Conservation (phyloP, 2,329 filamentous ascomycete genomes). For the Hypoxylon sp. region DNA sequence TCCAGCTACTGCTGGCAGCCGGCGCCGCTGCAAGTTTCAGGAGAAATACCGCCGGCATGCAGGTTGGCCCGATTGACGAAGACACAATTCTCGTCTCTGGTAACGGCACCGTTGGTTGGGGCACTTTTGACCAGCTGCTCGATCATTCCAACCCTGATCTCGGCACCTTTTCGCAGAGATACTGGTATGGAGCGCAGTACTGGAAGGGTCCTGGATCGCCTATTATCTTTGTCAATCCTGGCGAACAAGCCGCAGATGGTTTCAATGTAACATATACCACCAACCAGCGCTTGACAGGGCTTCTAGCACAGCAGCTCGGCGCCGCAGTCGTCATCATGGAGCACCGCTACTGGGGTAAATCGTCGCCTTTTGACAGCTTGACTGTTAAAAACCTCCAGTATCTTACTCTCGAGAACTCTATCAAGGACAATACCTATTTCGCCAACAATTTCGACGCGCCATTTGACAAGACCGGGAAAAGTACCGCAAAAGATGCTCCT, state of each 20-base stretch:
- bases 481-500: slow-evolving; percentile 64
- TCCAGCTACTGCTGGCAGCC: slow-evolving; percentile 51
- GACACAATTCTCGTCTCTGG: slow-evolving; percentile 37
- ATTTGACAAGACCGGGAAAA: slow-evolving; percentile 63
- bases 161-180: slow-evolving; percentile 60
- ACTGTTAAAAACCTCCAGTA: slow-evolving; percentile 58
- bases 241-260: slow-evolving; percentile 55
- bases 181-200: slow-evolving; percentile 59
- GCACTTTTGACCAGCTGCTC: slow-evolving; percentile 59
- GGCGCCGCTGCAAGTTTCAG: slow-evolving; percentile 49
- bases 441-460: slow-evolving; percentile 63
- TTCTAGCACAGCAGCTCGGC: slow-evolving; percentile 58
- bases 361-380: slow-evolving; percentile 56
- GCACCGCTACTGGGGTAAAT: slow-evolving; percentile 62
- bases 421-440: slow-evolving; percentile 60
- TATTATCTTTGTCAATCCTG: slow-evolving; percentile 59
- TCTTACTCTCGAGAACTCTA: slow-evolving; percentile 60
- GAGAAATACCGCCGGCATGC: slow-evolving; percentile 48
- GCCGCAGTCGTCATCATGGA: slow-evolving; percentile 60
- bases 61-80: slow-evolving; percentile 51
- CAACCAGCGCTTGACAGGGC: slow-evolving; percentile 58
- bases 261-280: slow-evolving; percentile 61
- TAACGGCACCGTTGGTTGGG: slow-evolving; percentile 48
- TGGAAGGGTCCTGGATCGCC: slow-evolving; percentile 60
- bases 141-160: slow-evolving; percentile 59